Percentiles rank a stretch among this genome's conserved stretches.
Evolutionary conservation across 2,329 filamentous ascomycete genomes (phyloP).

Genomic region (Hymenoscyphus occultus): DNA sequence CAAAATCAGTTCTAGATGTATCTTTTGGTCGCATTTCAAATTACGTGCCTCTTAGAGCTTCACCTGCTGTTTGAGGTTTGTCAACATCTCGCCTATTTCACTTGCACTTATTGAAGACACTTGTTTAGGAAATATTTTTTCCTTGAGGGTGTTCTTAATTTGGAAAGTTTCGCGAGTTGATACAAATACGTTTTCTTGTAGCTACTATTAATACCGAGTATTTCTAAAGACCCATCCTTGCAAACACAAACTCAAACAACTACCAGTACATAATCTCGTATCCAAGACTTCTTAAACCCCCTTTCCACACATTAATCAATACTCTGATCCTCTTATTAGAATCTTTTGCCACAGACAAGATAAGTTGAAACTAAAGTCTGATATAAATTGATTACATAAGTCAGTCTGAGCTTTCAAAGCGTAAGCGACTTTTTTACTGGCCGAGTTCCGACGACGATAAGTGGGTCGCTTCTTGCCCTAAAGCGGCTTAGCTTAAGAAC

Average conservation of each 20-base stretch:
- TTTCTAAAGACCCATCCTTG: neutral
- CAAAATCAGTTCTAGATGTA: neutral
- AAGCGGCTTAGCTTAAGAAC: neutral
- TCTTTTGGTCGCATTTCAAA: neutral
- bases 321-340: neutral
- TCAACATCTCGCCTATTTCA: neutral
- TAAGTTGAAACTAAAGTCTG: neutral
- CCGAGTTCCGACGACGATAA: neutral
- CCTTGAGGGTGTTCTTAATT: neutral
- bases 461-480: neutral
- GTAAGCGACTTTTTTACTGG: neutral
- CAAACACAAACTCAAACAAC: neutral
- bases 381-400: neutral
- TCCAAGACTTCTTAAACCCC: neutral
- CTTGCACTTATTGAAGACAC: neutral
- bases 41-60: neutral
- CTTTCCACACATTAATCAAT: neutral
- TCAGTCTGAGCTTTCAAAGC: neutral
- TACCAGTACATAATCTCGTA: neutral
- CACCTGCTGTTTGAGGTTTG: no score
- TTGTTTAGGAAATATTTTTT: neutral
- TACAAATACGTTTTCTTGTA: neutral
- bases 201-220: neutral
- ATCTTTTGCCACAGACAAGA: neutral
- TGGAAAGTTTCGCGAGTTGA: neutral